Conservation (phyloP, 345 rosid genomes). For the Cardamine resedifolia region DNA sequence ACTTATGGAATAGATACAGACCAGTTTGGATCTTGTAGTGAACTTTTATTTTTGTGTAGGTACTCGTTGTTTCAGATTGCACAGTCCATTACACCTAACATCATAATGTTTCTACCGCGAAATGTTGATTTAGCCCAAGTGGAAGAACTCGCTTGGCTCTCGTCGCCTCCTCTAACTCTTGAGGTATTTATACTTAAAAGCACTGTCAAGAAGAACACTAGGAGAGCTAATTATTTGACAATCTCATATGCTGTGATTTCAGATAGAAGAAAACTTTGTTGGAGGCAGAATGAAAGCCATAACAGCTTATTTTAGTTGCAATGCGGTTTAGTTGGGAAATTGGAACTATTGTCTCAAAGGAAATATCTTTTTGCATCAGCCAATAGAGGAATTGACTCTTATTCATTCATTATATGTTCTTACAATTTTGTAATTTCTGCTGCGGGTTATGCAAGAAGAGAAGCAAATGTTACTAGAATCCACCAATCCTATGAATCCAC, state of each 20-base stretch:
- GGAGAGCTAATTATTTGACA: neutral
- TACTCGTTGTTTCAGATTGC: constrained; percentile 34
- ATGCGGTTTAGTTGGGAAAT: constrained; percentile 2
- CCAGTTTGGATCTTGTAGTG: neutral
- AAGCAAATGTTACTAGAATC: neutral
- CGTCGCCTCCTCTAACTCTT: constrained; percentile 34
- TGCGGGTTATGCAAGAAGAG: neutral
- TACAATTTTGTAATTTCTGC: neutral
- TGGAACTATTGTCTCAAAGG: neutral
- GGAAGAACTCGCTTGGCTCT: constrained; percentile 39
- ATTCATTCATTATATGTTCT: neutral
- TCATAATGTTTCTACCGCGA: constrained; percentile 29
- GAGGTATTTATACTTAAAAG: constrained; percentile 13
- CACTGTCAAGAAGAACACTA: neutral
- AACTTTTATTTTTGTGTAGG: constrained; percentile 18
- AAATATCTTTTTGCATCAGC: neutral
- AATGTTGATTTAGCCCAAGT: constrained; percentile 31
- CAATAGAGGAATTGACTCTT: neutral
- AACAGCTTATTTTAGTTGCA: constrained; percentile 30
- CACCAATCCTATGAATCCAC: neutral
- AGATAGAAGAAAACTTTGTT: constrained; percentile 32
- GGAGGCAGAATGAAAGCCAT: constrained; percentile 28
- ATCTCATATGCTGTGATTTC: neutral
- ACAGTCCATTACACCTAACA: constrained; percentile 24
- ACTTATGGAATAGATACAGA: neutral